A percentile compares a stretch with the other conserved stretches of the same genome.
Conservation (phyloP, 1,284 basidiomycete species). For the Anthracocystis walkeri region DNA sequence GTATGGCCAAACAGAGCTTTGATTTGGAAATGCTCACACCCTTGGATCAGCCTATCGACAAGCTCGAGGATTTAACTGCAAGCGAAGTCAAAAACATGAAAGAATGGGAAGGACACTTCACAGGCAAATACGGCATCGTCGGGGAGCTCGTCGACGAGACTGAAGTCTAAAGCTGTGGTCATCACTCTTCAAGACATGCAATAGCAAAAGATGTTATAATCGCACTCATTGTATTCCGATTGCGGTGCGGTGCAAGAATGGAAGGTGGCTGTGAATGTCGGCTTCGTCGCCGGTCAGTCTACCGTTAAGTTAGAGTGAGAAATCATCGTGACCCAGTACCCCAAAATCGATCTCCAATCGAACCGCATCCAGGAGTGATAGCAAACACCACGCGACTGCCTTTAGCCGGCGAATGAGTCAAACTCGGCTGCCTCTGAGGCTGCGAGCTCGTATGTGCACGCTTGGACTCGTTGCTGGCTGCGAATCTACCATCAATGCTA, state of each 20-base stretch:
- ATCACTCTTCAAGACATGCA: neutral
- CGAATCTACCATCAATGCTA: conserved; percentile 24
- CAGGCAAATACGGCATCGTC: conserved; percentile 64
- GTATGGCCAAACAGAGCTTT: conserved; percentile 97
- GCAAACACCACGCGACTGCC: conserved; percentile 60
- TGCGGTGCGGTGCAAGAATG: conserved; percentile 1
- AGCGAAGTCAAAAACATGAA: conserved; percentile 76
- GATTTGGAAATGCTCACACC: conserved; percentile 89
- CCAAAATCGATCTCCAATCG: conserved; percentile 67
- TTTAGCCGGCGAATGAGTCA: conserved; percentile 20
- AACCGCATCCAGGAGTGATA: conserved; percentile 64
- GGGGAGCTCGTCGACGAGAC: conserved; percentile 66
- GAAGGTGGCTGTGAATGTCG: neutral
- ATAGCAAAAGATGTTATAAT: neutral
- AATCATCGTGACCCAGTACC: conserved; percentile 50
- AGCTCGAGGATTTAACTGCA: conserved; percentile 79
- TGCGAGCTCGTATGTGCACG: too few species aligned
- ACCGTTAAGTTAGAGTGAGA: neutral
- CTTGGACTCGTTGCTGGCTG: conserved; percentile 1
- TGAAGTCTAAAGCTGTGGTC: conserved; percentile 9
- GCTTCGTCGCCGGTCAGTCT: too few species aligned
- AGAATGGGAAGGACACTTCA: conserved; percentile 64
- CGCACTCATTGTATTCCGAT: neutral
- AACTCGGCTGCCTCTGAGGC: conserved; percentile 15
- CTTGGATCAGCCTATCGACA: conserved; percentile 85